A percentile compares a stretch with the other conserved stretches of the same genome.
Conservation (phyloP, 164 flowering plant genomes). For the Warburgia ugandensis region DNA sequence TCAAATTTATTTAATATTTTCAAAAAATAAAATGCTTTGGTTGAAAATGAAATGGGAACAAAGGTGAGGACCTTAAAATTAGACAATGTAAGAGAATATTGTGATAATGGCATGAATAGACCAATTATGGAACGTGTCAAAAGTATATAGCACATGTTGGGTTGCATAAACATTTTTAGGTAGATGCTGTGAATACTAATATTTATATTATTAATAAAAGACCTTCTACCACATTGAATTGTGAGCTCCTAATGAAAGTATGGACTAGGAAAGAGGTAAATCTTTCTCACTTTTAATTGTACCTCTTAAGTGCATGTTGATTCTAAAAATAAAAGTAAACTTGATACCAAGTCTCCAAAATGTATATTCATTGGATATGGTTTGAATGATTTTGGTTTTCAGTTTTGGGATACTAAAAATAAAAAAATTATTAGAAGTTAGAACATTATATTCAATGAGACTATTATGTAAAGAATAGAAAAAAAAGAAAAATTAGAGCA, state of each 20-base stretch:
- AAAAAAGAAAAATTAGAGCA: too few species aligned
- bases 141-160: constrained; percentile 1
- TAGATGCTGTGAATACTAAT: neutral
- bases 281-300: constrained; percentile 3
- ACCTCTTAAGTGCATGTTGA: constrained; percentile 3
- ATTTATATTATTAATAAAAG: neutral
- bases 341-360: constrained; percentile 2
- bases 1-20: too few species aligned
- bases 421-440: constrained; percentile 3
- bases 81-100: constrained; percentile 4
- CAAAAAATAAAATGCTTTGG: too few species aligned
- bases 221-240: neutral
- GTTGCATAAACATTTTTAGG: constrained; percentile 5
- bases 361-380: constrained; percentile 5
- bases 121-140: neutral
- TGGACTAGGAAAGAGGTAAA: constrained; percentile 7
- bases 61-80: neutral
- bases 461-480: too few species aligned
- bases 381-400: too few species aligned
- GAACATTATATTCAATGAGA: neutral
- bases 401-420: constrained; percentile 3
- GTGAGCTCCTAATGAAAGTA: neutral
- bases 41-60: too few species aligned
- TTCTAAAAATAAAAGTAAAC: neutral
- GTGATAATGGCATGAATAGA: neutral